A percentile compares a stretch with the other conserved stretches of the same genome.
Evolutionary conservation across 768 basidiomycete genomes (phyloP).

Genomic region (Russula griseocarnosa): DNA sequence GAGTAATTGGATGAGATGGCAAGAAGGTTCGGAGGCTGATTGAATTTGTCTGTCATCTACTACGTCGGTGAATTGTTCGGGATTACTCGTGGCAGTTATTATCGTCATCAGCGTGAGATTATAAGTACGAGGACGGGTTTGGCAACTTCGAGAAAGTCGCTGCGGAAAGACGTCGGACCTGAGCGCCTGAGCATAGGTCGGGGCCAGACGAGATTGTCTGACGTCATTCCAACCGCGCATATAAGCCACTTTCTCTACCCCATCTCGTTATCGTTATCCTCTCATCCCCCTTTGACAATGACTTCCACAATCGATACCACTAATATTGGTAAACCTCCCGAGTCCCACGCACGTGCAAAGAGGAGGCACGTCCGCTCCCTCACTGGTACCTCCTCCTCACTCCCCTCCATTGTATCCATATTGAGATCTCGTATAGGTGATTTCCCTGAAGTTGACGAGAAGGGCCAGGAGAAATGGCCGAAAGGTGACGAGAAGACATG

Average conservation of each 20-base stretch:
- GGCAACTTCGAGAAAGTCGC: conserved; percentile 5
- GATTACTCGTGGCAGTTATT: conserved; percentile 13
- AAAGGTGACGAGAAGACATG: conserved; percentile 71
- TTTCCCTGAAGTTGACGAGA: conserved; percentile 68
- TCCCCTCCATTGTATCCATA: not conserved
- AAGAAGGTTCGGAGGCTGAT: not conserved
- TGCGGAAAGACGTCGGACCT: conserved; percentile 1
- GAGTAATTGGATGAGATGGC: conserved; percentile 25
- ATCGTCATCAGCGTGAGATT: conserved; percentile 8
- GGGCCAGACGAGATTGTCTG: conserved; percentile 12
- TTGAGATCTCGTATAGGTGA: conserved; percentile 49
- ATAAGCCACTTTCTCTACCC: conserved; percentile 8
- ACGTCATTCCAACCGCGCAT: conserved; percentile 21
- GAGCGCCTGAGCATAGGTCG: no score
- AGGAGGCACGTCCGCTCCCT: conserved; percentile 35
- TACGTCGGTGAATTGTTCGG: conserved; percentile 10
- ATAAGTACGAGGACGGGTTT: not conserved
- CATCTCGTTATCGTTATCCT: not conserved
- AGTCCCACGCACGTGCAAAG: not conserved
- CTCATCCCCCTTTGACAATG: conserved; percentile 14
- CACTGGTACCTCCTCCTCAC: conserved; percentile 43
- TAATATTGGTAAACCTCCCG: conserved; percentile 20
- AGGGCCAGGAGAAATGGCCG: conserved; percentile 84
- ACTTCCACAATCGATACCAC: conserved; percentile 14
- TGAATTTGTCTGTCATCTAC: not conserved